phyloP scores from a whole-genome alignment of 495 filamentous ascomycete genomes.

The Neurospora terricola region DNA sequence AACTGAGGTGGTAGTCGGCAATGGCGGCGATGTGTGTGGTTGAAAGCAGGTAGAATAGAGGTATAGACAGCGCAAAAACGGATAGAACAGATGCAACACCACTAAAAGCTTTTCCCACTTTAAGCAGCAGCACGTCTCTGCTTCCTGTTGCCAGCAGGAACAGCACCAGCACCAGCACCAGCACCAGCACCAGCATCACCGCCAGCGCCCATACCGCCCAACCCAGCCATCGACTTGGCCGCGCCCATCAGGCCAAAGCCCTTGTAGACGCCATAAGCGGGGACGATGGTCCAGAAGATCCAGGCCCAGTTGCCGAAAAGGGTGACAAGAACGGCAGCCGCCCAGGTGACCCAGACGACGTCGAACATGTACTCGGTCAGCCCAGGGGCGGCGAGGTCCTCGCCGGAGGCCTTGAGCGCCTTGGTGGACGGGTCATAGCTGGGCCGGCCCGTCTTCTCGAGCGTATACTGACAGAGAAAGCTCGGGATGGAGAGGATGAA shows the following conservation, averaged over 20 bases:
- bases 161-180: conserved; percentile 13
- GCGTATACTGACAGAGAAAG: conserved; percentile 66
- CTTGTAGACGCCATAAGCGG: conserved; percentile 58
- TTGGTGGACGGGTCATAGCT: conserved; percentile 50
- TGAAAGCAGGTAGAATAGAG: conserved; percentile 1
- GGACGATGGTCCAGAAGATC: conserved; percentile 64
- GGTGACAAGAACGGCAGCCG: conserved; percentile 51
- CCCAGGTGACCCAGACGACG: conserved; percentile 85
- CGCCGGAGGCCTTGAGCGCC: conserved; percentile 64
- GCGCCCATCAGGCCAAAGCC: conserved; percentile 57
- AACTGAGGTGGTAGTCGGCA: background rate
- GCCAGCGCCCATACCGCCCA: conserved; percentile 23
- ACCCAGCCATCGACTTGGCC: conserved; percentile 54
- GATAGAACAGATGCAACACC: background rate
- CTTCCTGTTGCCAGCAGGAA: conserved; percentile 37
- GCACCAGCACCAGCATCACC: conserved; percentile 12
- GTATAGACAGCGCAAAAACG: background rate
- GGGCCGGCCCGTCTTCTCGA: conserved; percentile 77
- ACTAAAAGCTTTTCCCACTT: background rate
- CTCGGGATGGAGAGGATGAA: conserved; percentile 61
- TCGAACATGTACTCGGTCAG: conserved; percentile 98
- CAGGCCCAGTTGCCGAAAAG: conserved; percentile 68
- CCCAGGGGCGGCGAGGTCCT: conserved; percentile 80
- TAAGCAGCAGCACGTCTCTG: conserved; percentile 32
- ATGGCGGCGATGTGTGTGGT: background rate